Base-by-base conservation (phyloP, 2,329 filamentous ascomycete species). In the Sclerotinia minor region DNA sequence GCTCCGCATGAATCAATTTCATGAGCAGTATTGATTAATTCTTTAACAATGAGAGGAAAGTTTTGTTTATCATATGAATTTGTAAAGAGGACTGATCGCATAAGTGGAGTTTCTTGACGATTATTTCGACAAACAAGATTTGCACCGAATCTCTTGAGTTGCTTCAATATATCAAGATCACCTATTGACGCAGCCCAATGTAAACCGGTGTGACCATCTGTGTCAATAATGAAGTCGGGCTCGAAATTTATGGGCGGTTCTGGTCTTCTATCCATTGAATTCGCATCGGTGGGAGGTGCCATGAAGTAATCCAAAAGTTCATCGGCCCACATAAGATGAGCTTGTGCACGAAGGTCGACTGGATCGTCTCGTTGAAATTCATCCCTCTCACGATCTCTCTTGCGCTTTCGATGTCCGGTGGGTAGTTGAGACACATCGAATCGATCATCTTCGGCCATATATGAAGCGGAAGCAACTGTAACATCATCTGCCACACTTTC, bases 151-250 rank as follows among this genome's bases (percentile, higher is more conserved):
- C 88, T 85, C 73, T 95, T 90, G 24, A 99, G 83, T 78, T 96
- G 91, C 78, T 90, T 92, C 70, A 97, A 92, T 21, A 98, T 92
- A 60, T 94, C 91, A 41, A 97, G 83, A 73, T 98, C 95, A 68
- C 95, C 95, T 94, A 99, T 99, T 32, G 95, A 92, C 65, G 92
- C 93, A 24, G 94, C 95, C 95, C 95, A 99, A 77, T 99, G 95
- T 72, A 99, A 85, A 7, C 94, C 94, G 2, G 93, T 96, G 76
- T 98, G 94, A 13, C 90, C 89, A 74, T 96, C 93, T 54, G 93
- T 91, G 77, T 99, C 95, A 71, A 99, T 97, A n/a, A 89, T 84
- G 78, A 92, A 91, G 79, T 99, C 91, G 7, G 96, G 89, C 76
- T 96, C 89, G 75, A 97, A 96, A 77, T 92, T 90, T 45, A 88